Evolutionary conservation across 352 stramenopile species (phyloP), one percentile per base, ranked within the genome.

Genomic region (Globisporangium nunn): DNA sequence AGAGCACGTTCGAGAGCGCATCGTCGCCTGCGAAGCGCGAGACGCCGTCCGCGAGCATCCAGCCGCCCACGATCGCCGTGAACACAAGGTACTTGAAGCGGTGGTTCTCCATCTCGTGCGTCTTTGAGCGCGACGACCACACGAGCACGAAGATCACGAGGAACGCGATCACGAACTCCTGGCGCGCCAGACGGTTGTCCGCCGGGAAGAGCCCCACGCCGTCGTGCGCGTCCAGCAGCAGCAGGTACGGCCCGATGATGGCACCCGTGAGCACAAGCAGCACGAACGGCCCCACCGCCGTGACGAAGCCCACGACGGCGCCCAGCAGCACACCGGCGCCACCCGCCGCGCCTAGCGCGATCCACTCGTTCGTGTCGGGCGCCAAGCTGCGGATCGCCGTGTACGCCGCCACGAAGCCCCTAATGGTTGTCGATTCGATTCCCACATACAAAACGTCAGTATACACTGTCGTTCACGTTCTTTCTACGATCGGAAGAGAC

Each of bases 81-180:
- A 95, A 87, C n/a, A 92, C 6, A 2, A 93, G 73, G 59, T 95
- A 95, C 71, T 95, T 95, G 74, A 95, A 88, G 15, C 85, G 83
- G 70, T 95, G 85, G 73, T 90, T 93, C 66, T 95, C 85, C 28
- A 92, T 66, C 49, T 95, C 85, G 8, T 66, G 68, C 5, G 79
- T 87, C 76, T 95, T 95, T 61, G 81, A 92, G 30, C 58, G 59
- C 1, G 81, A 91, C 47, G 68, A 72, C 52, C 80, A 93, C n/a
- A 95, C 68, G 37, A 95, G 71, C 62, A 91, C 66, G 54, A 91
- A 95, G 61, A 95, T 88, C 54, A 95, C 85, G 49, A 88, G 81
- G 62, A 95, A 95, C 41, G 82, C 81, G 56, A 95, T 71, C 12
- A 95, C 76, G 67, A 95, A 95, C 56, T 95, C 85, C 59, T 95